These are phyloP conservation scores for Amorphotheca resinae DNA, from an alignment of 495 filamentous ascomycete genomes.

Conservation along the genomic window DNA sequence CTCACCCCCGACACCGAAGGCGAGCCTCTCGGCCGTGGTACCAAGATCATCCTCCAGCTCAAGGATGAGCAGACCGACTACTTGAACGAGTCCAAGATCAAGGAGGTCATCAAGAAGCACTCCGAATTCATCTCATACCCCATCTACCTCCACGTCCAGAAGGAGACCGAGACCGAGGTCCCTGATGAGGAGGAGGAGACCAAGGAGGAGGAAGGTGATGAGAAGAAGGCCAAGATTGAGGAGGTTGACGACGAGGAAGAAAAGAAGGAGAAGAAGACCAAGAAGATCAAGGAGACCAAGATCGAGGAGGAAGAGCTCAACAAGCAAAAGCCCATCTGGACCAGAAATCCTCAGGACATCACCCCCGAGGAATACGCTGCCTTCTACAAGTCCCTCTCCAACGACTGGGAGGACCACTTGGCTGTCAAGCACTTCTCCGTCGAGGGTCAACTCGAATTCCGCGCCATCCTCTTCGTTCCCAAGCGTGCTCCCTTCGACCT, in stretches of 20 bases:
- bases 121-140: conserved; percentile 99
- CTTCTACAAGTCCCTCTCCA: conserved; percentile 99
- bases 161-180: conserved; percentile 98
- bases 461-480: conserved; percentile 96
- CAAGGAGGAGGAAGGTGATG: conserved; percentile 46
- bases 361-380: conserved; percentile 91
- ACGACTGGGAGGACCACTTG: conserved; percentile 99
- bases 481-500: conserved; percentile 99
- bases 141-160: conserved; percentile 97
- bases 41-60: conserved; percentile 94
- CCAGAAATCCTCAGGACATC: conserved; percentile 93
- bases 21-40: conserved; percentile 82
- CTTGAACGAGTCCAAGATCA: conserved; percentile 97
- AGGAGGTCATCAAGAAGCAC: conserved; percentile 99
- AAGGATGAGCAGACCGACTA: conserved; percentile 99
- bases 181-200: conserved; percentile 85
- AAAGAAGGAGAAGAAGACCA: conserved; percentile 88
- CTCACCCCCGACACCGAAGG: conserved; percentile 83
- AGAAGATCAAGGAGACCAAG: conserved; percentile 98
- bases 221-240: conserved; percentile 72
- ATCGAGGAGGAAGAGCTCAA: conserved; percentile 99
- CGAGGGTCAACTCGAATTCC: conserved; percentile 99
- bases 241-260: conserved; percentile 79
- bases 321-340: conserved; percentile 99
- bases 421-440: conserved; percentile 99